Base-by-base conservation (phyloP, 108 stramenopile species). In the Cyclotella sp. region DNA sequence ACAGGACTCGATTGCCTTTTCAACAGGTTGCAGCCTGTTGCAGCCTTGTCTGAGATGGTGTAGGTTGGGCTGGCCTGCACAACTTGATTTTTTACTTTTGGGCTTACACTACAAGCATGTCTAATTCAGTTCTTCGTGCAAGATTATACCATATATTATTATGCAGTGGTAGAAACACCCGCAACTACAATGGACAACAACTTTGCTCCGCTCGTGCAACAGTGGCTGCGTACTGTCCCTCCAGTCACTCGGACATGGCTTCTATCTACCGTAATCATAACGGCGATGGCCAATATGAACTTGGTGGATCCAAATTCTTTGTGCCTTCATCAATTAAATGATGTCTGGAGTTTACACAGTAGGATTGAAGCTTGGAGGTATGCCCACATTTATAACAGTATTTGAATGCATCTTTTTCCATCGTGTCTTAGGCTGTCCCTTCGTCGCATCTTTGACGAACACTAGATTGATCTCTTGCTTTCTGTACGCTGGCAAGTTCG, bases 221-320 rank as follows among this genome's bases (percentile, higher is more conserved):
- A 68, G 52, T 74, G 57, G 72, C 64, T 85, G 39, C 66, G 51
- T 18, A 62, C 77, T 27, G 52, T 85, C n/a, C 84, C 84, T 12
- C 77, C 71, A 19, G 40, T 82, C 0, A 82, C 84, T 15, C 59
- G 77, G 41, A 52, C 65, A 28, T 82, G 72, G 77, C 53, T 85
- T n/a, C 77, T 58, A 16, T 68, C 77, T 8, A 75, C 84, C 4
- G n/a, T 82, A n/a, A 21, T 57, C 14, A 58, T 82, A 26, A 82
- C 81, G 43, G 72, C 75, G n/a, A 39, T 81, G 21, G 73, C 68
- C 43, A 82, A 81, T 45, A n/a, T 82, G 7, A 81, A 82, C 7
- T 14, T 82, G 16, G 16, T 82, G 24, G 27, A 72, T 40, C 41
- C 47, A 34, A 40, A 47, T 1, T 71, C 63, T 59, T 60, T 79